Evolutionary conservation across 129 eudicot species (phyloP), one percentile per base, ranked within the genome.

Genomic region (Arctium minus): DNA sequence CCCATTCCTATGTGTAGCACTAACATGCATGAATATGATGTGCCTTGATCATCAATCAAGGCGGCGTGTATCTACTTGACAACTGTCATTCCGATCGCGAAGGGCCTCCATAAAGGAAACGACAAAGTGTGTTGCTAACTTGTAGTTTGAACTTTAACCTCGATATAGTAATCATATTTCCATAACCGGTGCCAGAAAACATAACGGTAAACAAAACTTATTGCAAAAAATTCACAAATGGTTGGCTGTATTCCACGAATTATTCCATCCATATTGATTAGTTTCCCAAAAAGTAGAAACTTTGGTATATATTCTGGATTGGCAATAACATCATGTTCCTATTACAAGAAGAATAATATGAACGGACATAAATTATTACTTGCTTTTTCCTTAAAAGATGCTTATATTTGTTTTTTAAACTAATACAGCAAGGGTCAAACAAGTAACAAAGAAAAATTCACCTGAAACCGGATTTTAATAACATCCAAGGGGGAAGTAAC

Each of bases 391-490:
- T 13, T 31, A 1, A 82, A 17, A 36, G 40, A 82, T 40, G 68
- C 22, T 70, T 18, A 53, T 48, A 48, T 36, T 35, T 48, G 32
- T 29, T 46, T 72, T 12, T 8, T 62, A 29, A 73, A 39, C 39
- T 38, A 15, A 44, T 1, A 39, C 69, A 46, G 15, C 53, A 78
- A 72, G 6, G 38, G n/a, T 44, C 18, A 8, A 31, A 46, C 79
- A 38, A n/a, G 30, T 13, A 76, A 10, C 32, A 18, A 44, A 27
- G 22, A 53, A 71, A 78, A 78, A 0, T 11, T 22, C 8, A 96
- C 99, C 99, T 96, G 99, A 65, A 96, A 96, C 79, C 99, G 85
- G 68, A 96, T 96, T 88, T 95, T 95, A 40, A 95, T 95, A 56
- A 95, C 99, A 86, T 95, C 99, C 27, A 95, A 85, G 1, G 99